Evolutionary conservation across 768 basidiomycete genomes (phyloP).

Genomic region (Boletales sp.): DNA sequence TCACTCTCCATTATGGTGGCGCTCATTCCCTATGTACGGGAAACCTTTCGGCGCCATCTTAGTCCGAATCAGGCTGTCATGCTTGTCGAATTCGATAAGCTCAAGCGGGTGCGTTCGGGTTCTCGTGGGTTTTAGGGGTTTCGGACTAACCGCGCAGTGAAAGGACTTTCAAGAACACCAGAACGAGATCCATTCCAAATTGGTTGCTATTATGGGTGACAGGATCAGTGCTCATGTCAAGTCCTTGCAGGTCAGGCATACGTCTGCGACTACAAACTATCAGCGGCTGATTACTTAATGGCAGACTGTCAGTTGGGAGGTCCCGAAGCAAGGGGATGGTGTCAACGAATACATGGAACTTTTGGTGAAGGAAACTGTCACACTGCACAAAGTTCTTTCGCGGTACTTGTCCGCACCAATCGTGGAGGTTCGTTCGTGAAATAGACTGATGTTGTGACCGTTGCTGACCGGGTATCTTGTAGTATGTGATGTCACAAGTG

Average conservation of each 20-base stretch:
- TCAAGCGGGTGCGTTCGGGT: conserved; percentile 75
- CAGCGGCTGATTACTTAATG: conserved; percentile 3
- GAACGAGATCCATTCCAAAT: conserved; percentile 96
- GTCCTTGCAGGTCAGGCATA: conserved; percentile 61
- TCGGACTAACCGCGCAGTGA: conserved; percentile 1
- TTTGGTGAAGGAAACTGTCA: conserved; percentile 91
- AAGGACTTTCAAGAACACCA: conserved; percentile 99
- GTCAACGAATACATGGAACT: conserved; percentile 90
- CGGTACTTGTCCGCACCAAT: conserved; percentile 77
- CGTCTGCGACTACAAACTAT: conserved; percentile 1
- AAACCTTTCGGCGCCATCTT: conserved; percentile 90
- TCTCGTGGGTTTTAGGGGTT: conserved; percentile 1
- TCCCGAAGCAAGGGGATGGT: conserved; percentile 54
- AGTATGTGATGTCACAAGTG: conserved; percentile 95
- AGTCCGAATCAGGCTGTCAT: conserved; percentile 95
- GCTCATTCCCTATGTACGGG: conserved; percentile 93
- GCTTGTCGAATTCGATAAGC: conserved; percentile 96
- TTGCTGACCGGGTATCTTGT: conserved; percentile 13
- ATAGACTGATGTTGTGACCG: conserved; percentile 8
- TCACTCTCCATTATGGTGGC: conserved; percentile 92
- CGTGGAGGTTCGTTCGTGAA: conserved; percentile 62
- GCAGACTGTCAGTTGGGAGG: conserved; percentile 78
- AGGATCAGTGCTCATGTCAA: conserved; percentile 82
- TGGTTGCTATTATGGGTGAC: conserved; percentile 98
- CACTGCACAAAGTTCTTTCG: conserved; percentile 91